Percentiles rank a stretch among this genome's conserved stretches.
phyloP scores from a whole-genome alignment of 495 filamentous ascomycete genomes.

The Aspergillus homomorphus region DNA sequence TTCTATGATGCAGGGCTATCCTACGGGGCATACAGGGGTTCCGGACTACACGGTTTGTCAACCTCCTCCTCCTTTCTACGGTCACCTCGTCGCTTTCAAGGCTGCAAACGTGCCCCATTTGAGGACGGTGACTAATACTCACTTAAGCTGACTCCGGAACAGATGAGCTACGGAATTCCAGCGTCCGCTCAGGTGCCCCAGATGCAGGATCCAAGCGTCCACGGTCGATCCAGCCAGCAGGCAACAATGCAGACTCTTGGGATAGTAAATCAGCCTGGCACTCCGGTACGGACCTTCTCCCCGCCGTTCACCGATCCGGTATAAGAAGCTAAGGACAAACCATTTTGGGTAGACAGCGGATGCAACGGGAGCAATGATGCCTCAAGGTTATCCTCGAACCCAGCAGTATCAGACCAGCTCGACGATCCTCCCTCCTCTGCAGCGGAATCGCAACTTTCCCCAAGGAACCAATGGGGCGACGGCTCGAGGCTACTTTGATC shows the following conservation, averaged over 20 bases:
- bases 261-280: conserved; percentile 41
- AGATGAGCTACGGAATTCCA: conserved; percentile 39
- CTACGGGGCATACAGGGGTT: conserved; percentile 36
- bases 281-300: conserved; percentile 40
- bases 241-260: conserved; percentile 42
- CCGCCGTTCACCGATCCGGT: conserved; percentile 15
- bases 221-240: conserved; percentile 38
- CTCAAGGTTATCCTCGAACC: conserved; percentile 38
- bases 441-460: conserved; percentile 35
- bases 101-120: conserved; percentile 3
- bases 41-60: conserved; percentile 45
- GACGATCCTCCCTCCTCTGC: conserved; percentile 40
- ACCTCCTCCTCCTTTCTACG: conserved; percentile 11
- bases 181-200: conserved; percentile 34
- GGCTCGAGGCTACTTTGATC: conserved; percentile 37
- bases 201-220: conserved; percentile 38
- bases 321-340: conserved; percentile 30
- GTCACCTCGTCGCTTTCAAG: conserved; percentile 12
- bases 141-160: conserved; percentile 12
- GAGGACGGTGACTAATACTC: conserved; percentile 11
- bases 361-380: conserved; percentile 42
- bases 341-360: conserved; percentile 37
- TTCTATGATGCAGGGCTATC: conserved; percentile 37
- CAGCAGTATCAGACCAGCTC: conserved; percentile 34
- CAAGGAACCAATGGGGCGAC: conserved; percentile 31